Evolutionary conservation across 441 rosid genomes (phyloP), one percentile per base, ranked within the genome.

Genomic region (Gossypium davidsonii): DNA sequence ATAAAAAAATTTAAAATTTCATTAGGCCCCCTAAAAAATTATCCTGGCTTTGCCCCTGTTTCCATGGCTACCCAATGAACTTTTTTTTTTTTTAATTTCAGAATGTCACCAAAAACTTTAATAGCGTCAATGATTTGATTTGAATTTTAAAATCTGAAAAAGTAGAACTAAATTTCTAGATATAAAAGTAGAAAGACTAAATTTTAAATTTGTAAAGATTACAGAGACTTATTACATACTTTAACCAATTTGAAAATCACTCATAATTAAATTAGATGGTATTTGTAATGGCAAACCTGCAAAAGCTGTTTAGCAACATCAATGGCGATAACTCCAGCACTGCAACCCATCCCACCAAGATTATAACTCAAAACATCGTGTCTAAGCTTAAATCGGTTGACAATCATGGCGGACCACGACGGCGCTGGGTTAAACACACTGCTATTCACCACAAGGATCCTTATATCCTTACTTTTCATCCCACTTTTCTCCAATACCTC

Each of bases 291-390:
- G 2, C 49, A 73, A 26, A 86, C 92, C 87, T 77, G 89, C 6
- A 88, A 75, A 55, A 88, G 83, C 20, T 81, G 67, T 66, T 79
- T 71, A 18, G 87, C 86, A 6, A 81, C 84, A 52, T 83, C 87
- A 20, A 85, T 75, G 23, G 91, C 83, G 71, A 89, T 89, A 49
- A 86, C 74, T 2, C 93, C 89, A 31, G 91, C 93, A 72, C 90
- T 78, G 34, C 93, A 87, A 6, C 93, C 93, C 88, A 89, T 89
- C 3, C 87, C 91, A 60, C 85, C 83, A 39, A 85, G 87, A 77
- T 74, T 87, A 69, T 79, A 85, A 73, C 84, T 87, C 70, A 82
- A 25, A 67, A 87, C 78, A 28, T 87, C 78, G 1, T 79, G 83
- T 78, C 80, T 83, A 10, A 85, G 83, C 77, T 85, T 86, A 64